Evolutionary conservation across 164 flowering plant genomes (phyloP), one percentile per base, ranked within the genome.

Genomic region (Sextonia rubra): DNA sequence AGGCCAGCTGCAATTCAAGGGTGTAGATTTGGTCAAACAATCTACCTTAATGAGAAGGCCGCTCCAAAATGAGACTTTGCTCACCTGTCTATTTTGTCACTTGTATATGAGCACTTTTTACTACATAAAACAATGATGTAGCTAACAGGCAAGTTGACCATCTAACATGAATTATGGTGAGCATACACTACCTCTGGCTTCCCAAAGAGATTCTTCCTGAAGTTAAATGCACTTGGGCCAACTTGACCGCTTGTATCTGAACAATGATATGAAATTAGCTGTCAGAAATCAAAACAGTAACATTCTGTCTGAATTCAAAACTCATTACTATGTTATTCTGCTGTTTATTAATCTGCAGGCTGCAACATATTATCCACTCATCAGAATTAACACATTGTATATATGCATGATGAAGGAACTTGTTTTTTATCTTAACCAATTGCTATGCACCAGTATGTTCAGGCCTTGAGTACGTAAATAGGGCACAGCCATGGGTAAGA

Each of bases 121-220:
- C 17, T 52, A 48, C 12, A 14, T 52, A 49, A 71, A 23, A 65
- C 47, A 3, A 27, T 23, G 49, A n/a, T 9, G 52, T 58, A 44
- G 6, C 18, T 2, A 60, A 24, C 27, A 26, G 37, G 30, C 67
- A 64, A 5, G 20, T 66, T 32, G 18, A 68, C 47, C 2, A 7
- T 74, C 3, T 30, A 24, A n/a, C 44, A 37, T 61, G 30, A 37
- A 37, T 32, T 58, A 24, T 49, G 48, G 37, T 6, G 64, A 52
- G 58, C 30, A 61, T 27, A 70, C 76, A 66, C 87, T 77, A 92
- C 99, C 92, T 95, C 96, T 67, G 99, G 99, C 76, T 95, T 95
- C 75, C 99, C 99, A 79, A 85, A 83, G 6, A 29, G 55, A 76
- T 89, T 95, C 87, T 87, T 95, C 80, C 75, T 81, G 72, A 95